Evolutionary conservation across 768 basidiomycete genomes (phyloP), one percentile per base, ranked within the genome.

Genomic region (Hebeloma cylindrosporum): DNA sequence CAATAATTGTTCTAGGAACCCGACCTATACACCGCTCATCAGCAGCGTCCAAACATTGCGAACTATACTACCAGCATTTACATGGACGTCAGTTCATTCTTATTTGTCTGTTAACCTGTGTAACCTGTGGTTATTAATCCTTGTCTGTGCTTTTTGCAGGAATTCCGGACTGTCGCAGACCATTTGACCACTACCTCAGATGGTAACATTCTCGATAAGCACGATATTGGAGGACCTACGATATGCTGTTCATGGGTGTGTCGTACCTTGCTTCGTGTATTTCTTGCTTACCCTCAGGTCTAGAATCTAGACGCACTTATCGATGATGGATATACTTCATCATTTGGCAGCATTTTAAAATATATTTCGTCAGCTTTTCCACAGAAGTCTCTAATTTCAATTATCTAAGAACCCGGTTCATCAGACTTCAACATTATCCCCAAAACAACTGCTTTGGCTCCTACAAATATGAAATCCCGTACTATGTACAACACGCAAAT

Each of bases 171-270:
- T 6, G 71, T 66, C 5, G 60, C 67, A 14, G 48, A 59, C 37
- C 63, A 65, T 40, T 54, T 77, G 13, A 49, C 56, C 21, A 58
- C 68, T 37, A 69, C 70, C 1, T 58, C 69, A 3, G 64, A 58
- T 7, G 74, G 73, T 2, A 62, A 74, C 48, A 54, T 76, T 20
- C 51, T 72, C 5, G 50, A 59, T 9, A 57, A 64, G 13, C 60
- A 65, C 43, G 69, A 70, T 33, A 62, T 78, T 7, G 74, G 67
- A 3, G 78, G 78, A 5, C 78, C 78, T 4, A 74, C 73, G 13
- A 62, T 77, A 9, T 78, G 77, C 48, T 79, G 78, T 46, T 31
- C 18, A n/a, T 79, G 78, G 78, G 76, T 77, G 45, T 23, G 68
- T 41, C 7, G 39, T 9, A 13, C n/a, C 29, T 16, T 46, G 13